These are phyloP conservation scores for Orbilia blumenaviensis DNA, from an alignment of 2,329 filamentous ascomycete genomes.

Conservation along the genomic window DNA sequence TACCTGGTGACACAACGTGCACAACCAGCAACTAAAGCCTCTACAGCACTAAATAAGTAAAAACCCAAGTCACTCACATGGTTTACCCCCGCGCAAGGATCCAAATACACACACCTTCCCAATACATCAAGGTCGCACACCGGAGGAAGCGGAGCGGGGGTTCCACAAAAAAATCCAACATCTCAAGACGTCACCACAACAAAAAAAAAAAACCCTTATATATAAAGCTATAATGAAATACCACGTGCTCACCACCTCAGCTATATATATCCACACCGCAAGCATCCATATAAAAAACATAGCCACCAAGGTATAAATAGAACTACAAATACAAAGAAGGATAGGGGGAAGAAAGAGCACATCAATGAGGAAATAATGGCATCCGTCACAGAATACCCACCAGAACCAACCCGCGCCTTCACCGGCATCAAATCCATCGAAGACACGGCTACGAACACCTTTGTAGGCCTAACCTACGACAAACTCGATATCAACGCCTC, in stretches of 20 bases:
- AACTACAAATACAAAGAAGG: background rate
- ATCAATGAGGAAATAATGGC: background rate
- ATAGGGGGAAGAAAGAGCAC: background rate
- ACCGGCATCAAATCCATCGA: conserved; percentile 58
- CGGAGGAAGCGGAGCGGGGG: background rate
- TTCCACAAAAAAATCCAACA: background rate
- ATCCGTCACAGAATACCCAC: background rate
- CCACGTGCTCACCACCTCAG: too few species aligned
- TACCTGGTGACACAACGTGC: too few species aligned
- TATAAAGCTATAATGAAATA: too few species aligned
- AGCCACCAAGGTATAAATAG: too few species aligned
- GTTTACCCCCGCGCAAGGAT: too few species aligned
- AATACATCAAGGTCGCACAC: too few species aligned
- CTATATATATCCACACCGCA: too few species aligned
- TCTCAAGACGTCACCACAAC: background rate
- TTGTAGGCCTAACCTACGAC: conserved; percentile 74
- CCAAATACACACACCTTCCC: too few species aligned
- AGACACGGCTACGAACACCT: conserved; percentile 68
- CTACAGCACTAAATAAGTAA: too few species aligned
- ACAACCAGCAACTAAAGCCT: too few species aligned
- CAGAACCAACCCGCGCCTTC: conserved; percentile 15
- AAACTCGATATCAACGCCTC: conserved; percentile 68
- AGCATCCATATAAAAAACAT: too few species aligned
- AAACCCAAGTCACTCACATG: too few species aligned
- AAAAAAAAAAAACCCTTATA: background rate